Percentiles rank a stretch among this genome's conserved stretches.
These are phyloP conservation scores for Phytophthora citricola DNA, from an alignment of 352 stramenopile species.

Conservation along the genomic window DNA sequence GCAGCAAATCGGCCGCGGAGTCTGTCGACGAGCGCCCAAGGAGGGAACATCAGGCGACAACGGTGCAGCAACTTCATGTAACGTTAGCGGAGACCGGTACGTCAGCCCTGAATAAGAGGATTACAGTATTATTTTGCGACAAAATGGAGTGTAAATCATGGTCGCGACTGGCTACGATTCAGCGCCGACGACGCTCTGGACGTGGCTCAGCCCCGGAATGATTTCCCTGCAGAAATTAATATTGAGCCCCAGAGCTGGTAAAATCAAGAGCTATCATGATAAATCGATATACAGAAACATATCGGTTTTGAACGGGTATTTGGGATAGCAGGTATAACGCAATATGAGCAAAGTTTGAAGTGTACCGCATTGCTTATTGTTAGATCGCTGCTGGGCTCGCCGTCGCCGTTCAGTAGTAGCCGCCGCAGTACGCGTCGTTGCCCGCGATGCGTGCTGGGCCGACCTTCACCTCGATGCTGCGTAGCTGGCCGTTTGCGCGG, in stretches of 20 bases:
- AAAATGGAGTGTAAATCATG: no score
- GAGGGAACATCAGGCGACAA: not conserved
- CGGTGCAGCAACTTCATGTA: not conserved
- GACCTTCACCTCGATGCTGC: constrained; percentile 56
- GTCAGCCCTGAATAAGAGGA: not conserved
- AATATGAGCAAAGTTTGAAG: constrained; percentile 5
- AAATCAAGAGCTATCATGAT: not conserved
- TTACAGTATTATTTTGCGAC: no score
- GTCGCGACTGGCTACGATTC: no score
- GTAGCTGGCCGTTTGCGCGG: constrained; percentile 49
- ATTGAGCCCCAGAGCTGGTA: not conserved
- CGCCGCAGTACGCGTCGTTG: constrained; percentile 61
- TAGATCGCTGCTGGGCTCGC: not conserved
- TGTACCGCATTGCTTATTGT: not conserved
- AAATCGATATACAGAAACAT: no score
- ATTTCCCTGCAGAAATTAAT: not conserved
- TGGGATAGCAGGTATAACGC: not conserved
- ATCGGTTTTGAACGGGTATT: not conserved
- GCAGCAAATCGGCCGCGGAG: constrained; percentile 6
- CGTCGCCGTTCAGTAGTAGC: constrained; percentile 51
- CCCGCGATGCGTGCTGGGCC: constrained; percentile 48
- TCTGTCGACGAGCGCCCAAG: constrained; percentile 17
- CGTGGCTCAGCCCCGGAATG: constrained; percentile 7
- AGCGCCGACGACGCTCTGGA: no score
- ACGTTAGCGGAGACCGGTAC: not conserved